Evolutionary conservation across 257 asterid genomes (phyloP).

Genomic region (Cynanchum wilfordii): DNA sequence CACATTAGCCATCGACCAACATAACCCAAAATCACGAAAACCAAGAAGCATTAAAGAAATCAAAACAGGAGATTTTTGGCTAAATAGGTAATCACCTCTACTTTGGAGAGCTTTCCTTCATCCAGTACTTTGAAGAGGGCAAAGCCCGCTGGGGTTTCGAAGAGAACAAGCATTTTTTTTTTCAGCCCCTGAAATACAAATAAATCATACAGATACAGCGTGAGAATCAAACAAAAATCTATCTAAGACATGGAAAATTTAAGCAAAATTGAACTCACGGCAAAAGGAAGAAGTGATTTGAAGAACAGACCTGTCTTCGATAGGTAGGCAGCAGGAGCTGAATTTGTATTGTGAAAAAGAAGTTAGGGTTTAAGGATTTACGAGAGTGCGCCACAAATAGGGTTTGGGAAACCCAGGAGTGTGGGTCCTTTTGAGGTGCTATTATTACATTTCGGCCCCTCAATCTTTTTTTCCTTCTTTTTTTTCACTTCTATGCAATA

Average conservation of each 20-base stretch:
- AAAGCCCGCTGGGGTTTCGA: slow-evolving; percentile 56
- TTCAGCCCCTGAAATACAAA: slow-evolving; percentile 2
- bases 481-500: too few relatives aligned
- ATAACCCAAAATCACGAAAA: background rate
- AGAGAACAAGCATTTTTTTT: slow-evolving; percentile 37
- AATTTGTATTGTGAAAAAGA: too few relatives aligned
- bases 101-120: slow-evolving; percentile 56
- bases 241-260: background rate
- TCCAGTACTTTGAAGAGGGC: slow-evolving; percentile 58
- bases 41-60: background rate
- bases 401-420: background rate
- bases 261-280: background rate
- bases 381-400: background rate
- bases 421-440: background rate
- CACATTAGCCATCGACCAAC: background rate
- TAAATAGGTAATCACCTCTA: slow-evolving; percentile 28
- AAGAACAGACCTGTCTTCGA: background rate
- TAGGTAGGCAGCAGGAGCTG: background rate
- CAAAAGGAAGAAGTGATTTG: background rate
- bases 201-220: background rate
- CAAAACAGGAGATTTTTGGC: background rate
- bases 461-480: background rate
- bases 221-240: background rate
- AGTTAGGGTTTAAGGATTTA: slow-evolving; percentile 7
- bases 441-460: background rate